Evolutionary conservation across 306 rosid genomes (phyloP), one percentile per base, ranked within the genome.

Genomic region (Vigna mungo): DNA sequence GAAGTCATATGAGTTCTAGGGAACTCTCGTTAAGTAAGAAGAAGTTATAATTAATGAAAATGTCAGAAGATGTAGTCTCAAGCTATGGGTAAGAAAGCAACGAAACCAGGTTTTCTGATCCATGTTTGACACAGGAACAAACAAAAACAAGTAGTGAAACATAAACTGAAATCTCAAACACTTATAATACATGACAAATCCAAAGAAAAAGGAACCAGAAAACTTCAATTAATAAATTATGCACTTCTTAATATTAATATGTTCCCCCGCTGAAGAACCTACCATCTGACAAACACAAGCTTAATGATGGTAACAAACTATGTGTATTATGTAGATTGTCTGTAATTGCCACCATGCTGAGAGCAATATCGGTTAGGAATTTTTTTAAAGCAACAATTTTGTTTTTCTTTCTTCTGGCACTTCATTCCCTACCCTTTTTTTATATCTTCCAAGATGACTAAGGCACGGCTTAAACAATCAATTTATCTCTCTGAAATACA

Each of bases 41-140:
- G 49, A 23, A 55, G 68, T 68, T 37, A 39, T 9, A 55, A 70
- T 71, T 61, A 54, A 39, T 53, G 70, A 71, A 62, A 82, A 63
- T 25, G 25, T 61, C 54, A 49, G 60, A 74, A 69, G 27, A 60
- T 37, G 43, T 52, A 65, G 7, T 13, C 60, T 48, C 39, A 75
- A 80, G 54, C 55, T 30, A 4, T 2, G 30, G 30, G 73, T 72
- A 54, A 49, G 43, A 80, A 54, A 64, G 54, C 49, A 39, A 32
- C 25, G 39, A 66, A 6, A 66, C 62, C 4, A 18, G 55, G 64
- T 14, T 65, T 64, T 53, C 32, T 48, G 43, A 55, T 53, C 49
- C 23, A 39, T 39, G 51, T 16, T 23, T 21, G 55, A 44, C 15
- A 37, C 27, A 47, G 37, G 12, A 30, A 63, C 11, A 11, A 47